Evolutionary conservation across 169 alveolate genomes (phyloP).

Genomic region (Neospora caninum): DNA sequence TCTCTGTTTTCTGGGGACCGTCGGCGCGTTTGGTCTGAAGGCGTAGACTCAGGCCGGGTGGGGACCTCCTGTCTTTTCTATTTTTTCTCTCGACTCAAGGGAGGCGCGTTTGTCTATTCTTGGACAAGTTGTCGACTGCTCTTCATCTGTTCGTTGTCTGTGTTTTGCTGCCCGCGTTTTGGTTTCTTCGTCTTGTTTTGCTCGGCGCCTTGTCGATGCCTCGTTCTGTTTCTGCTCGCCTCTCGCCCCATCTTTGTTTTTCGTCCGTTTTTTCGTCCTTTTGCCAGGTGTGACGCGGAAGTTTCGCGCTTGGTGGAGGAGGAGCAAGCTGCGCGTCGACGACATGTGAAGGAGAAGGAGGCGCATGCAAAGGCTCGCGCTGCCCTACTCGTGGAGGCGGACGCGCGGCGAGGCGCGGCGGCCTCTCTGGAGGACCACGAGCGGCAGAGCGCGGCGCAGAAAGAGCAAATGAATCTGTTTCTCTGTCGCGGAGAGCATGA

Average conservation of each 20-base stretch:
- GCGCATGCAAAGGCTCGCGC: not conserved
- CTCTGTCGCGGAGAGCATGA: not conserved
- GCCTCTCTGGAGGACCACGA: not conserved
- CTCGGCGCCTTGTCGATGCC: not conserved
- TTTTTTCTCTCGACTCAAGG: no score
- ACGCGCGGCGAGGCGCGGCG: not conserved
- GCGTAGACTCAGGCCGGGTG: no score
- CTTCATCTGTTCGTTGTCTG: no score
- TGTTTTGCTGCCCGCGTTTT: not conserved
- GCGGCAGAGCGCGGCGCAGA: not conserved
- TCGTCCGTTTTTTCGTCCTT: not conserved
- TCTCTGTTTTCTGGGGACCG: not conserved
- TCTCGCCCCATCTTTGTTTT: not conserved
- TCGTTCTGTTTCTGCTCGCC: not conserved
- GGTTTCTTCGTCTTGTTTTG: not conserved
- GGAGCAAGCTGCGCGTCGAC: not conserved
- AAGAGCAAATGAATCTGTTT: not conserved
- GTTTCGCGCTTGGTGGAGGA: not conserved
- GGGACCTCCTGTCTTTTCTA: no score
- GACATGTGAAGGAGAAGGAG: not conserved
- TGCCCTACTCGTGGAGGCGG: not conserved
- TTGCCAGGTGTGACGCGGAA: conserved; percentile 16
- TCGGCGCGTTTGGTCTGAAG: not conserved
- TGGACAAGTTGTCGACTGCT: no score
- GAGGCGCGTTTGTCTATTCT: no score